Conservation (phyloP, 306 rosid species). For the Rosa persica region DNA sequence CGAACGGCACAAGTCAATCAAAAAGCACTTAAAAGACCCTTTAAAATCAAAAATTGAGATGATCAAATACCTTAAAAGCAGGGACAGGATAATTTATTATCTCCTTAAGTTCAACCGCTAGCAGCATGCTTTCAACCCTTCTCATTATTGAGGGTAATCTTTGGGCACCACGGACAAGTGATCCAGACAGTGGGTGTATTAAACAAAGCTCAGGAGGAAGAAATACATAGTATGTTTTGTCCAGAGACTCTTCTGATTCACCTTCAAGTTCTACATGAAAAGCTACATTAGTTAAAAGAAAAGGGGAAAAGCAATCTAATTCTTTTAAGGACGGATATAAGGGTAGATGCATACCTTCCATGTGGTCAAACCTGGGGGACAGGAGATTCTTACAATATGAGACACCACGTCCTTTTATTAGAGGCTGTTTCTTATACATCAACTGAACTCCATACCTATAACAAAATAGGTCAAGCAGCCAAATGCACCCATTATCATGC, state of each 20-base stretch:
- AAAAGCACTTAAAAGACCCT: conserved; percentile 12
- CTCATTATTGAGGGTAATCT: conserved; percentile 98
- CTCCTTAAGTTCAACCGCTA: conserved; percentile 78
- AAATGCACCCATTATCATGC: conserved; percentile 63
- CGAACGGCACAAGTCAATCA: conserved; percentile 25
- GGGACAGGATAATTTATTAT: conserved; percentile 70
- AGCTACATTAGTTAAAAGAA: conserved; percentile 25
- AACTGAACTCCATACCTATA: conserved; percentile 92
- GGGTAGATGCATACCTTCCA: conserved; percentile 60
- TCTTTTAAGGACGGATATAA: conserved; percentile 9
- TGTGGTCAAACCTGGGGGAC: conserved; percentile 89
- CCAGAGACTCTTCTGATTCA: conserved; percentile 78
- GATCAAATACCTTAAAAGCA: conserved; percentile 62
- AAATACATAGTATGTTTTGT: conserved; percentile 90
- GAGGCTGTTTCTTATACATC: conserved; percentile 83
- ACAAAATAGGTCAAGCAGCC: conserved; percentile 49
- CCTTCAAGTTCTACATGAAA: conserved; percentile 55
- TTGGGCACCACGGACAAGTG: conserved; percentile 97
- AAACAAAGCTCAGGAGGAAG: conserved; percentile 96
- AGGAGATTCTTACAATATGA: conserved; percentile 97
- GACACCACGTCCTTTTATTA: conserved; percentile 95
- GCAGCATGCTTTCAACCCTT: conserved; percentile 98
- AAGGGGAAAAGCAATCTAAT: conserved; percentile 13
- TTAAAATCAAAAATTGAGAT: conserved; percentile 29
- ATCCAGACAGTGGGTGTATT: conserved; percentile 90